A percentile compares a stretch with the other conserved stretches of the same genome.
phyloP scores from a whole-genome alignment of 2,329 filamentous ascomycete genomes.

The Aspergillus sp. region DNA sequence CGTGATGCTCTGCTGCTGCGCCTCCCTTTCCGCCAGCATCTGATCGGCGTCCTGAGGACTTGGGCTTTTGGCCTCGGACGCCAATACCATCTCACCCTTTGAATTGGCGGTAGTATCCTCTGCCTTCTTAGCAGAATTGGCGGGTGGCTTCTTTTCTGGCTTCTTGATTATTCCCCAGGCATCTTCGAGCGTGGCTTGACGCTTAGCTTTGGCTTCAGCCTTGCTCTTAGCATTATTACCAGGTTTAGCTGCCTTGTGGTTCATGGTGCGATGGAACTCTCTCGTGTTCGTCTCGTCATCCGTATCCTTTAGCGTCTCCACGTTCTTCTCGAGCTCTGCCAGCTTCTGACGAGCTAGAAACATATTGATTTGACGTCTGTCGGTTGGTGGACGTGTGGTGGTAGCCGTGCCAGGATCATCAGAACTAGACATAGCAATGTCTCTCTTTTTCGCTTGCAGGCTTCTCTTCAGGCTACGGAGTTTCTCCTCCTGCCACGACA shows the following conservation, averaged over 20 bases:
- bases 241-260: conserved; percentile 18
- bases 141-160: conserved; percentile 1
- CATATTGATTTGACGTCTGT: not conserved
- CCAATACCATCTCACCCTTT: not conserved
- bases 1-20: conserved; percentile 8
- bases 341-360: conserved; percentile 3
- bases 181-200: conserved; percentile 22
- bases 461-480: not conserved
- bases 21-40: conserved; percentile 1
- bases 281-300: conserved; percentile 16
- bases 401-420: not conserved
- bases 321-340: conserved; percentile 7
- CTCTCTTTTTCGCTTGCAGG: not conserved
- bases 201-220: conserved; percentile 12
- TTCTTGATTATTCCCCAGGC: conserved; percentile 18
- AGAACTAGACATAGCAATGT: not conserved
- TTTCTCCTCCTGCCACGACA: not conserved
- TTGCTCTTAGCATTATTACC: conserved; percentile 11
- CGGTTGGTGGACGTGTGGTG: not conserved
- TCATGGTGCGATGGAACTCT: conserved; percentile 23
- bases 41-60: not conserved
- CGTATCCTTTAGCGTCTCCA: conserved; percentile 1
- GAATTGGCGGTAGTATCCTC: too few species aligned
- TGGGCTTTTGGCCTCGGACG: not conserved
- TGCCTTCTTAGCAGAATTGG: not conserved